Percentiles rank a stretch among this genome's conserved stretches.
Evolutionary conservation across 176 grass and related monocot species (phyloP).

Genomic region (Hordeum vulgare): DNA sequence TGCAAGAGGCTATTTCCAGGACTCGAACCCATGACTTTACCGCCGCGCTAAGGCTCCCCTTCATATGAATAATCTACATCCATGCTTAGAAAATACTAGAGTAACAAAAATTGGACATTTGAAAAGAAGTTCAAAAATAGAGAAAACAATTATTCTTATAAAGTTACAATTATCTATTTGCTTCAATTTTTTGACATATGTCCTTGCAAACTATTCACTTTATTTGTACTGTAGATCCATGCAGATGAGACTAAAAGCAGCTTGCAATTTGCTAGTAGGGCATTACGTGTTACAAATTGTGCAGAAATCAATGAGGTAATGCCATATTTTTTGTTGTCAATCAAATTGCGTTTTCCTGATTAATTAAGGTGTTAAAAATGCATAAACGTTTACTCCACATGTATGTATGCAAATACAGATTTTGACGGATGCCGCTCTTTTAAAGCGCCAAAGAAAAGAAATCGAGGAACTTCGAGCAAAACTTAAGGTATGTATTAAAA

Average conservation of each 20-base stretch:
- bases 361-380: neutral
- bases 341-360: neutral
- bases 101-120: neutral
- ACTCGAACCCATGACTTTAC: too few relatives aligned
- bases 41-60: too few relatives aligned
- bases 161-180: neutral
- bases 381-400: constrained; percentile 19
- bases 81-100: constrained; percentile 5
- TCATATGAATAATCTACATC: neutral
- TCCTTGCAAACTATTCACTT: constrained; percentile 2
- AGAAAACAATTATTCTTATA: neutral
- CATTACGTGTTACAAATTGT: constrained; percentile 87
- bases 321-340: neutral
- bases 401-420: constrained; percentile 48
- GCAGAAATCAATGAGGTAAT: constrained; percentile 83
- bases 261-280: constrained; percentile 87
- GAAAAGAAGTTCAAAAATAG: neutral
- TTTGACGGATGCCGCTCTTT: constrained; percentile 91
- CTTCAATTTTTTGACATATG: neutral
- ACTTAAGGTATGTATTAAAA: constrained; percentile 39
- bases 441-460: constrained; percentile 88
- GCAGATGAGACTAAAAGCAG: constrained; percentile 95
- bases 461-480: constrained; percentile 92
- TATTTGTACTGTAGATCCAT: constrained; percentile 53
- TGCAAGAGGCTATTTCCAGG: too few relatives aligned